A percentile compares a stretch with the other conserved stretches of the same genome.
Conservation (phyloP, 768 basidiomycete genomes). For the Termitomyces sp. region DNA sequence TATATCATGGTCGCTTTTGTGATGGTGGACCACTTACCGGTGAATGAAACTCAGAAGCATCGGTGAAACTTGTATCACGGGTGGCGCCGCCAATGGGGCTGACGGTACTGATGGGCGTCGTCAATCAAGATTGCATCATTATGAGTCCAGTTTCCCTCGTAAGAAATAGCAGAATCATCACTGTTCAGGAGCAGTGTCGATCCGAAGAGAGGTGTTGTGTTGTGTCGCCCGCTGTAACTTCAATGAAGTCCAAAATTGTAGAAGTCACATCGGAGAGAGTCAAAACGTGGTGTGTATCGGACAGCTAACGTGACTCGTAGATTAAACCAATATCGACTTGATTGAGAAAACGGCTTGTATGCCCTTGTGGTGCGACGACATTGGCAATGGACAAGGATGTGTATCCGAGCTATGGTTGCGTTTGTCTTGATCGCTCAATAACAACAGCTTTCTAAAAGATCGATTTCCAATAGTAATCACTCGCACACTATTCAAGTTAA, state of each 20-base stretch:
- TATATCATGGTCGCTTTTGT: neutral
- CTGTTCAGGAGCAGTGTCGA: neutral
- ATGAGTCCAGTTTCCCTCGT: neutral
- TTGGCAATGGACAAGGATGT: neutral
- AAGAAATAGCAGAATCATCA: neutral
- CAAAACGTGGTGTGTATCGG: neutral
- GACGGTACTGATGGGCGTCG: neutral
- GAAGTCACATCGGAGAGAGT: neutral
- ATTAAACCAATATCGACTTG: neutral
- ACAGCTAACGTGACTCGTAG: neutral
- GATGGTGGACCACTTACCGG: neutral
- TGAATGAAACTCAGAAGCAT: neutral
- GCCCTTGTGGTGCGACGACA: neutral
- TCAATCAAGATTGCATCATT: neutral
- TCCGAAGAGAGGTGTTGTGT: neutral
- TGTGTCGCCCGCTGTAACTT: neutral
- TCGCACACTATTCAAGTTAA: neutral
- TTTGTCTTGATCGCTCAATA: neutral
- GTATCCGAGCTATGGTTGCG: neutral
- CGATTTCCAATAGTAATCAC: neutral
- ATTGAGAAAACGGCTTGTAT: neutral
- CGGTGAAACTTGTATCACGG: neutral
- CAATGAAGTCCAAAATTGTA: neutral
- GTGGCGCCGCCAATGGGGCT: neutral
- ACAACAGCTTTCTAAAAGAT: no score